phyloP scores from a whole-genome alignment of 192 early-diverging fungal species.

The Rhizoclosmatium globosum region DNA sequence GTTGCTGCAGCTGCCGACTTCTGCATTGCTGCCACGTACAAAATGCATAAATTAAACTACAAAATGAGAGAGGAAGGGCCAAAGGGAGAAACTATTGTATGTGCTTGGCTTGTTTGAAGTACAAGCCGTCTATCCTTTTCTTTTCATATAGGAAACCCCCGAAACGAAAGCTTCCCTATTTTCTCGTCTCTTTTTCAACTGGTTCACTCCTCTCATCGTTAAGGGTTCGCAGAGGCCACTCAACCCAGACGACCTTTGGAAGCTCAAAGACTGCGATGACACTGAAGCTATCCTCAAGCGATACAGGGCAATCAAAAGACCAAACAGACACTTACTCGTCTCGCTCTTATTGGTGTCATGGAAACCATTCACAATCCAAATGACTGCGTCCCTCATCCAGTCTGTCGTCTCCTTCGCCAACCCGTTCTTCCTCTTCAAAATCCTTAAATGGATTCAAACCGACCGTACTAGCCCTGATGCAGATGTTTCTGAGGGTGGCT shows the following conservation, averaged over 20 bases:
- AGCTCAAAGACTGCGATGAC: constrained; percentile 57
- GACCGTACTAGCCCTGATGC: no score
- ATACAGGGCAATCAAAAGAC: constrained; percentile 26
- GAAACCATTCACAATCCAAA: constrained; percentile 32
- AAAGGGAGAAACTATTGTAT: constrained; percentile 1
- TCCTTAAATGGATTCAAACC: constrained; percentile 45
- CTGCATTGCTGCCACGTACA: no score
- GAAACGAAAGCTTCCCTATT: constrained; percentile 44
- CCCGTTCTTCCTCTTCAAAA: constrained; percentile 52
- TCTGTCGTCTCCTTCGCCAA: constrained; percentile 39
- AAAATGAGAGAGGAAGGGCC: neutral
- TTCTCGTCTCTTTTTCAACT: constrained; percentile 59
- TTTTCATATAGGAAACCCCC: constrained; percentile 16
- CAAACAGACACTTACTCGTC: constrained; percentile 31
- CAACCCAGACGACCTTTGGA: constrained; percentile 65
- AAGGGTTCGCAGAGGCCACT: constrained; percentile 62
- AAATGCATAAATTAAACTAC: no score
- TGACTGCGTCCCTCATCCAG: constrained; percentile 4
- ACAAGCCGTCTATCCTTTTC: neutral
- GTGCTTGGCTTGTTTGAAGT: neutral
- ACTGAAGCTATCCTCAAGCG: constrained; percentile 47
- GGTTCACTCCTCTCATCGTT: constrained; percentile 67
- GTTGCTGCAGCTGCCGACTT: neutral
- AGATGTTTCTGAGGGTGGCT: constrained; percentile 16
- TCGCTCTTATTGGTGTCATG: constrained; percentile 25